These are phyloP conservation scores for Amaranthus hypochondriacus DNA, from an alignment of 148 eudicot species.

Conservation along the genomic window DNA sequence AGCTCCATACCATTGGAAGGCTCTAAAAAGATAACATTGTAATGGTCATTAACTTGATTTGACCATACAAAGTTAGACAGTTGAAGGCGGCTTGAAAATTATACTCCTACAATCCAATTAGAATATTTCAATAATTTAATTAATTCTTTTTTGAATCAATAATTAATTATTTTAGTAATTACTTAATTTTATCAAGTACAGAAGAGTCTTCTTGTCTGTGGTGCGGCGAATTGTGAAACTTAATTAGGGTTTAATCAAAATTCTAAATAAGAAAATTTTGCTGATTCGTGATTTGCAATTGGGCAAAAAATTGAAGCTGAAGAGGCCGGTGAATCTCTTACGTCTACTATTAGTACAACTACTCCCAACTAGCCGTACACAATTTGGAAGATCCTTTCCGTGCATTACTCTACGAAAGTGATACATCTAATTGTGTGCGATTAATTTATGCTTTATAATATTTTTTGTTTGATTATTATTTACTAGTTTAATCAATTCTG, in stretches of 20 bases:
- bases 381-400: neutral
- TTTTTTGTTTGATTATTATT: too few relatives aligned
- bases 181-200: neutral
- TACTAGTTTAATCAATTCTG: neutral
- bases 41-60: neutral
- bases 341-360: neutral
- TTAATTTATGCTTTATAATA: neutral
- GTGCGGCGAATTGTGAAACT: constrained; percentile 6
- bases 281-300: neutral
- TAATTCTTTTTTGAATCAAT: neutral
- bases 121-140: neutral
- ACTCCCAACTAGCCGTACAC: neutral
- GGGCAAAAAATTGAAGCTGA: neutral
- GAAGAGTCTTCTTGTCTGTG: constrained; percentile 6
- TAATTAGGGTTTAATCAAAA: neutral
- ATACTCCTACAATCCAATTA: neutral
- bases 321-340: neutral
- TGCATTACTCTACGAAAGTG: neutral
- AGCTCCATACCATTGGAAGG: too few relatives aligned
- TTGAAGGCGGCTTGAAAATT: neutral
- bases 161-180: neutral
- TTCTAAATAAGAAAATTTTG: neutral
- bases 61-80: neutral
- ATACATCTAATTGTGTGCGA: neutral
- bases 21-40: too few relatives aligned